phyloP scores from a whole-genome alignment of 148 eudicot species.

The Chenopodium formosanum region DNA sequence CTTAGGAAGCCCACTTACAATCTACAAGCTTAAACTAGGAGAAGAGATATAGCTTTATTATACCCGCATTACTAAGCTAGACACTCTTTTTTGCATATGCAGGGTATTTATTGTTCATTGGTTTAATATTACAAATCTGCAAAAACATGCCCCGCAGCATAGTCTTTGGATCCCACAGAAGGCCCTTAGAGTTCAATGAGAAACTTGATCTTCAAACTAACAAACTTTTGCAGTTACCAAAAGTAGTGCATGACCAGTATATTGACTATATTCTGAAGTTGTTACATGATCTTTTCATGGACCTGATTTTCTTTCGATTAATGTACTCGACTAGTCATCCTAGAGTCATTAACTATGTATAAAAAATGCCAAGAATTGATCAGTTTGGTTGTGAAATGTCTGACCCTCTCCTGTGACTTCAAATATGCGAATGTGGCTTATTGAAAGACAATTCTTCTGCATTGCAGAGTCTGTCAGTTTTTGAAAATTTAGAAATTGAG shows the following conservation, averaged over 20 bases:
- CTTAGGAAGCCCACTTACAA: neutral
- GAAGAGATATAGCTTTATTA: neutral
- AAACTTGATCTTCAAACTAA: neutral
- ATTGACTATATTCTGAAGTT: neutral
- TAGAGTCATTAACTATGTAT: neutral
- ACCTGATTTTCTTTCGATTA: neutral
- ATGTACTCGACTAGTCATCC: neutral
- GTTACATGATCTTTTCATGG: neutral
- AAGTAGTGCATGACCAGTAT: neutral
- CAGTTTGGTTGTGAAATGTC: neutral
- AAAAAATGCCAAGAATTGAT: neutral
- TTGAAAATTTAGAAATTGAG: neutral
- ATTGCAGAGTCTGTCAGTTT: neutral
- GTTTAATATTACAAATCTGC: neutral
- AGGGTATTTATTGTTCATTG: too few species aligned
- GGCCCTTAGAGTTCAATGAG: neutral
- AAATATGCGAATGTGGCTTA: neutral
- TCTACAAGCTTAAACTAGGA: too few species aligned
- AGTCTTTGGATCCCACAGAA: too few species aligned
- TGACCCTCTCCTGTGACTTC: neutral
- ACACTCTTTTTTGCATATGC: too few species aligned
- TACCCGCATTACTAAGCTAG: too few species aligned
- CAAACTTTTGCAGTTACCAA: neutral
- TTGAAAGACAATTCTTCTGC: neutral
- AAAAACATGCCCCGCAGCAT: neutral